Evolutionary conservation across 164 flowering plant genomes (phyloP).

Genomic region (Tetracentron sinense): DNA sequence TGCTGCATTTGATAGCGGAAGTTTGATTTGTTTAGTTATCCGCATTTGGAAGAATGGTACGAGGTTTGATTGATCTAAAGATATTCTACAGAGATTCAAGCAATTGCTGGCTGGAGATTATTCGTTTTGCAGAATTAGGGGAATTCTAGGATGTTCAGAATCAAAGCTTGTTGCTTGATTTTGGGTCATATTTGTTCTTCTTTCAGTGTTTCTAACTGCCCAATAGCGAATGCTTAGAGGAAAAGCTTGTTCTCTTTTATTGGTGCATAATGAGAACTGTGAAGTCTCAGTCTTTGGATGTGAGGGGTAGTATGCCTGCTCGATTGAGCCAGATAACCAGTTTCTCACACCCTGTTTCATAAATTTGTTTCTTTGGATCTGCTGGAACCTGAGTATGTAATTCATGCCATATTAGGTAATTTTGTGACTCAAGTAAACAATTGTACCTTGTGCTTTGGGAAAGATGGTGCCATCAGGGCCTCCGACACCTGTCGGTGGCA

Average conservation of each 20-base stretch:
- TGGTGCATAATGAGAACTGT: conserved; percentile 20
- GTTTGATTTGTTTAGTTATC: background rate
- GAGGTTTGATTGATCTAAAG: conserved; percentile 22
- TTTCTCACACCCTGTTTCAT: conserved; percentile 12
- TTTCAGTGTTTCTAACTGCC: conserved; percentile 12
- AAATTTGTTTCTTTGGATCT: conserved; percentile 8
- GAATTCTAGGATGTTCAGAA: conserved; percentile 34
- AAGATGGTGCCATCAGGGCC: conserved; percentile 45
- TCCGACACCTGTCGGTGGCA: conserved; percentile 41
- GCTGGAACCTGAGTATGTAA: background rate
- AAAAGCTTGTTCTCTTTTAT: conserved; percentile 15
- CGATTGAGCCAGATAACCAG: conserved; percentile 11
- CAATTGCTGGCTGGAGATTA: conserved; percentile 10
- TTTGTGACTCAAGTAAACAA: background rate
- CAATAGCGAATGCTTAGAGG: conserved; percentile 20
- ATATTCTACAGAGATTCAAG: conserved; percentile 19
- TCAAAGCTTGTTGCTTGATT: conserved; percentile 20
- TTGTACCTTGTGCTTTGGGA: background rate
- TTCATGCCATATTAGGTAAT: conserved; percentile 12
- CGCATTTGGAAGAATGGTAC: conserved; percentile 13
- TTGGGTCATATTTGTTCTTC: conserved; percentile 14
- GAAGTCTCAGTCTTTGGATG: conserved; percentile 8
- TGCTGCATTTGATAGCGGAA: conserved; percentile 1
- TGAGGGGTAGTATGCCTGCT: conserved; percentile 13
- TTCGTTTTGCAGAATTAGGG: conserved; percentile 9